Conservation (phyloP, 148 eudicot species). For the Nepenthes mirabilis region DNA sequence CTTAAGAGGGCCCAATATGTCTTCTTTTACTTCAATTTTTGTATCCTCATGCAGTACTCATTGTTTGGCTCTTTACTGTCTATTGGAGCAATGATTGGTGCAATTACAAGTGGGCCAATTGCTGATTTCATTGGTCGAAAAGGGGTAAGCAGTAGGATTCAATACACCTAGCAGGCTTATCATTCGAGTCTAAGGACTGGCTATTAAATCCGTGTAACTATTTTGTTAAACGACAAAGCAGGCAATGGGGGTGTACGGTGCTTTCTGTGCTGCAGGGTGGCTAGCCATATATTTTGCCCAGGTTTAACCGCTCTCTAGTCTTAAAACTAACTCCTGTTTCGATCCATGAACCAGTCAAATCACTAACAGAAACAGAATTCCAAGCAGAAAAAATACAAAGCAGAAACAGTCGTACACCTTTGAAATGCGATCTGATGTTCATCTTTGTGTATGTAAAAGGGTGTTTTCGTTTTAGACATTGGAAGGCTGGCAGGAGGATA, state of each 20-base stretch:
- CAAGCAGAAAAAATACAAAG: background rate
- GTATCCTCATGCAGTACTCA: conserved; percentile 42
- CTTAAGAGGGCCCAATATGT: background rate
- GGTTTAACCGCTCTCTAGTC: conserved; percentile 23
- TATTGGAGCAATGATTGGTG: conserved; percentile 93
- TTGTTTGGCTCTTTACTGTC: conserved; percentile 82
- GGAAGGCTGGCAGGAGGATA: conserved; percentile 93
- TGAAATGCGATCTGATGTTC: background rate
- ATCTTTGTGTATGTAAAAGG: conserved; percentile 19
- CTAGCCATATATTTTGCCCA: conserved; percentile 72
- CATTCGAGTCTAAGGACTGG: background rate
- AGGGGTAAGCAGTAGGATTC: conserved; percentile 47
- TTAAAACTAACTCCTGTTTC: background rate
- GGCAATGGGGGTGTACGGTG: conserved; percentile 73
- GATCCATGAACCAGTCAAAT: background rate
- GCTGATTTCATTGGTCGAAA: conserved; percentile 82
- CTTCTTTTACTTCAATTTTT: background rate
- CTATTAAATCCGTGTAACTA: background rate
- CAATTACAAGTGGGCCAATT: conserved; percentile 79
- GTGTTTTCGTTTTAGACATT: conserved; percentile 41
- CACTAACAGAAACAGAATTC: background rate
- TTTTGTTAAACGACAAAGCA: conserved; percentile 11
- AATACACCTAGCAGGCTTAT: background rate
- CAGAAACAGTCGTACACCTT: background rate
- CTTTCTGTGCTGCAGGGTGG: conserved; percentile 81